phyloP scores from a whole-genome alignment of 192 early-diverging fungal species.

The Geranomyces michiganensis region DNA sequence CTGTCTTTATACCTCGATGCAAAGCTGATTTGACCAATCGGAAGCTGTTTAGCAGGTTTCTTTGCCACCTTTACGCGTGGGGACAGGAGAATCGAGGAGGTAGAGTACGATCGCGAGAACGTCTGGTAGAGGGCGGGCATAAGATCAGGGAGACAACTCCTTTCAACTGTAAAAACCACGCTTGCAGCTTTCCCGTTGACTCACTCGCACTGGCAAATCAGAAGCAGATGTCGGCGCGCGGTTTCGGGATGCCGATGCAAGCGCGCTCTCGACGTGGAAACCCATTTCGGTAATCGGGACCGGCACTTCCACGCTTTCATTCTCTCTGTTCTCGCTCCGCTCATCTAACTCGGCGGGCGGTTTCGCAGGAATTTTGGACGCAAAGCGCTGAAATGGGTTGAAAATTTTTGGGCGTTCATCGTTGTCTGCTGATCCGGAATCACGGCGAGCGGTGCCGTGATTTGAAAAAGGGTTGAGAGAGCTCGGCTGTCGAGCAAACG shows the following conservation, averaged over 20 bases:
- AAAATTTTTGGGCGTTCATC: background rate
- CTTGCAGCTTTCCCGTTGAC: background rate
- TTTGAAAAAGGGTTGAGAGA: conserved; percentile 4
- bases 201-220: background rate
- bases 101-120: conserved; percentile 11
- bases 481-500: background rate
- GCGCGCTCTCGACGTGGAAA: background rate
- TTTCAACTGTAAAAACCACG: background rate
- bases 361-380: background rate
- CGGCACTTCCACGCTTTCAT: background rate
- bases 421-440: background rate
- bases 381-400: background rate
- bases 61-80: conserved; percentile 9
- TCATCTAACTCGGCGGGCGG: background rate
- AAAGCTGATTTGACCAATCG: background rate
- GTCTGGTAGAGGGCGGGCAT: background rate
- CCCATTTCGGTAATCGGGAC: background rate
- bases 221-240: background rate
- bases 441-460: background rate
- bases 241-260: background rate
- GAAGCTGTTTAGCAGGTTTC: background rate
- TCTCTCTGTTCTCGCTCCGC: background rate
- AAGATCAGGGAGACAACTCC: background rate
- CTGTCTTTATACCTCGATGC: background rate
- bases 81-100: background rate